Conservation (phyloP, 805 yeast genomes). For the Metschnikowia aberdeeniae region DNA sequence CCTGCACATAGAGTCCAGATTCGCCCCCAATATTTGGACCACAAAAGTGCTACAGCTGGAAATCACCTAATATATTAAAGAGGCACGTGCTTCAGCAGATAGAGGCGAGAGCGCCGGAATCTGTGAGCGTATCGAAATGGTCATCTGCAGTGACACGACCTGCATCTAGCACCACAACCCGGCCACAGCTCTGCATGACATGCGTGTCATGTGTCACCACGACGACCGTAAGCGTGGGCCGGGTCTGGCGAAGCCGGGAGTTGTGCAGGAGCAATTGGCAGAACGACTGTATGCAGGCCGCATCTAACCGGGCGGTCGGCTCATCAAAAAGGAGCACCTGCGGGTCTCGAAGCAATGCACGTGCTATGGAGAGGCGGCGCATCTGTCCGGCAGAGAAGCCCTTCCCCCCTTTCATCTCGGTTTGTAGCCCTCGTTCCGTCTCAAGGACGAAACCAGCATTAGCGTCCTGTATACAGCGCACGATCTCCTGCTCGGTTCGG, state of each 20-base stretch:
- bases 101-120: conserved; percentile 23
- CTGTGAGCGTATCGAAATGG: conserved; percentile 22
- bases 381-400: conserved; percentile 85
- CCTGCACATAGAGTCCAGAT: too few relatives aligned
- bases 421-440: conserved; percentile 55
- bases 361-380: conserved; percentile 78
- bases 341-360: conserved; percentile 72
- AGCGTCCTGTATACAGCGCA: conserved; percentile 38
- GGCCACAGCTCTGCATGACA: conserved; percentile 57
- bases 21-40: too few relatives aligned
- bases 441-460: conserved; percentile 53
- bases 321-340: conserved; percentile 74
- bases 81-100: too few relatives aligned
- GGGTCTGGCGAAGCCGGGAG: conserved; percentile 15
- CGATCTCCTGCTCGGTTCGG: conserved; percentile 29
- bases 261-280: conserved; percentile 41
- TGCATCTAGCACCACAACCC: conserved; percentile 43
- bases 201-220: conserved; percentile 73
- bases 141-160: conserved; percentile 52
- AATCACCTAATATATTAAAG: too few relatives aligned
- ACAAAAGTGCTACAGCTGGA: too few relatives aligned
- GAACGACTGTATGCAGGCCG: conserved; percentile 51
- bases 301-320: conserved; percentile 83
- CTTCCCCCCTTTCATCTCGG: conserved; percentile 50
- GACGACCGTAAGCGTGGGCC: conserved; percentile 38